A percentile compares a stretch with the other conserved stretches of the same genome.
phyloP scores from a whole-genome alignment of 192 early-diverging fungal genomes.

The Haplosporangium gracile region DNA sequence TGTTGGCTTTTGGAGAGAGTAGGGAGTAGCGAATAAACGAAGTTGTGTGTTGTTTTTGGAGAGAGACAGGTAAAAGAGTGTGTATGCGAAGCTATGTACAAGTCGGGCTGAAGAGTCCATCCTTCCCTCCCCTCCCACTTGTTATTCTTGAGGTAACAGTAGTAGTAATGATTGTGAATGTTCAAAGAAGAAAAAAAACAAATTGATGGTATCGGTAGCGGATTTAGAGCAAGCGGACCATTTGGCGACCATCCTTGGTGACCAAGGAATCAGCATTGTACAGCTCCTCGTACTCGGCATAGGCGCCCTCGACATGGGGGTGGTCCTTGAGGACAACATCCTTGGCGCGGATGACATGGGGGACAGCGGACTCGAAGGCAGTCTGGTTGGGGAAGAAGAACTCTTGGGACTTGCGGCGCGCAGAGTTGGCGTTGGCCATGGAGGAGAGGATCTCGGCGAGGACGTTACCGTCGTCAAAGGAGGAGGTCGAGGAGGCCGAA shows the following conservation, averaged over 20 bases:
- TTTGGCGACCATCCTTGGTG: conserved; percentile 36
- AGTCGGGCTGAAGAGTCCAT: conserved; percentile 3
- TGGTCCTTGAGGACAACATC: conserved; percentile 43
- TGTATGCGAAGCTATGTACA: conserved; percentile 3
- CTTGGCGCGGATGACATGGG: conserved; percentile 17
- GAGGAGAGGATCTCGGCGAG: neutral
- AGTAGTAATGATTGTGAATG: neutral
- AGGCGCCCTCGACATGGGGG: conserved; percentile 22
- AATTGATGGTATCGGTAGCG: neutral
- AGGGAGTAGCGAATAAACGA: conserved; percentile 5
- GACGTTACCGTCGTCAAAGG: conserved; percentile 9
- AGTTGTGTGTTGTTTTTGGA: neutral
- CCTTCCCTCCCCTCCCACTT: neutral
- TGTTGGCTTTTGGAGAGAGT: neutral
- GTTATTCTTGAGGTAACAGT: neutral
- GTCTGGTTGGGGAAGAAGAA: conserved; percentile 48
- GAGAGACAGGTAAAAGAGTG: neutral
- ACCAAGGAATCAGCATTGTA: conserved; percentile 44
- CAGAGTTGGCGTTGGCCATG: neutral
- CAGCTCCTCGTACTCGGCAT: conserved; percentile 30
- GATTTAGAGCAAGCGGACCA: conserved; percentile 44
- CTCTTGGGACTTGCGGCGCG: conserved; percentile 36
- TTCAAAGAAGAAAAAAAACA: neutral
- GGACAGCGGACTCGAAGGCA: conserved; percentile 31
- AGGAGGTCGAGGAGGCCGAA: conserved; percentile 25